Percentiles rank a stretch among this genome's conserved stretches.
Conservation (phyloP, 1,284 basidiomycete genomes). For the Fistulinella cinereoalba region DNA sequence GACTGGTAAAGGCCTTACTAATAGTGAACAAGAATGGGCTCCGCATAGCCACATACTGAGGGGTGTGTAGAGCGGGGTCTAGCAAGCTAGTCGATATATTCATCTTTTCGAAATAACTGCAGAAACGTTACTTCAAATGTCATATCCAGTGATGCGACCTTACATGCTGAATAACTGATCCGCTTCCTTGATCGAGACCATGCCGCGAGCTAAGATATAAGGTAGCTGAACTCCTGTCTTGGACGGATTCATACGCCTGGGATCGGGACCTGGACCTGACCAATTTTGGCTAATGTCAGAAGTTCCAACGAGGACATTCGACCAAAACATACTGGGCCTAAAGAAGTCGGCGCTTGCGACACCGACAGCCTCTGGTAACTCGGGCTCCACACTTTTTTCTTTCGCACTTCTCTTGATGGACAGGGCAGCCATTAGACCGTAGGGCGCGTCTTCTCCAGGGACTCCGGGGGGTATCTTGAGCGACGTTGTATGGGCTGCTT, state of each 20-base stretch:
- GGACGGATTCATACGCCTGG: slow-evolving; percentile 30
- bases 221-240: slow-evolving; percentile 51
- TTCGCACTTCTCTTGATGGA: slow-evolving; percentile 46
- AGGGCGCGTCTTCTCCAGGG: slow-evolving; percentile 60
- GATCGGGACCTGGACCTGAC: slow-evolving; percentile 47
- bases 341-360: slow-evolving; percentile 67
- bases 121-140: slow-evolving; percentile 4
- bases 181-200: slow-evolving; percentile 69
- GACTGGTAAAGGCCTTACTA: slow-evolving; percentile 48
- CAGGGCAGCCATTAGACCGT: slow-evolving; percentile 67
- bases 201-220: slow-evolving; percentile 64
- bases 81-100: slow-evolving; percentile 69
- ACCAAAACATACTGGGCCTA: slow-evolving; percentile 50
- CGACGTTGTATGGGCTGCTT: slow-evolving; percentile 31
- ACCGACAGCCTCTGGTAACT: slow-evolving; percentile 48
- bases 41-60: slow-evolving; percentile 64
- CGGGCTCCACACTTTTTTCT: slow-evolving; percentile 44
- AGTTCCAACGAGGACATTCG: not conserved
- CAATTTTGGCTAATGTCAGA: not conserved
- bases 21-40: slow-evolving; percentile 82
- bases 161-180: slow-evolving; percentile 79
- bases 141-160: slow-evolving; percentile 24
- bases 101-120: slow-evolving; percentile 73
- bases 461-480: slow-evolving; percentile 56
- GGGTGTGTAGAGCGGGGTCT: slow-evolving; percentile 73